phyloP scores from a whole-genome alignment of 2,329 filamentous ascomycete species.

The Cryphonectria japonica region DNA sequence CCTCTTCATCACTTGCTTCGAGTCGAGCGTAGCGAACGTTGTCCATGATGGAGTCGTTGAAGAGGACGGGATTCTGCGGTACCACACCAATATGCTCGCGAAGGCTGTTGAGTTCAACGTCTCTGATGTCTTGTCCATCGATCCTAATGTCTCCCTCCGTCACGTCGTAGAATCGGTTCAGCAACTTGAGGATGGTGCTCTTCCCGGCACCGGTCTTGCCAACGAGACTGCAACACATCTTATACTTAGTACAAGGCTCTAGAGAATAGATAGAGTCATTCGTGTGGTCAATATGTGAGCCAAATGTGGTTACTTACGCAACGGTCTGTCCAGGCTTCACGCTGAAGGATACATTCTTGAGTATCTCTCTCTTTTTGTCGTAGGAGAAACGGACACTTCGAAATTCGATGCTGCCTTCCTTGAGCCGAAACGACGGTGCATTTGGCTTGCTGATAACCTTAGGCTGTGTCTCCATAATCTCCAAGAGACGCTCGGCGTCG shows the following conservation, averaged over 20 bases:
- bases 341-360: slow-evolving; percentile 57
- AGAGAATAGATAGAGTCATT: too few species aligned
- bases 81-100: slow-evolving; percentile 60
- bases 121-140: slow-evolving; percentile 60
- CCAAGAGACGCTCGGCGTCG: slow-evolving; percentile 60
- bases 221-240: slow-evolving; percentile 46
- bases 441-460: slow-evolving; percentile 56
- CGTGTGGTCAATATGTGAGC: too few species aligned
- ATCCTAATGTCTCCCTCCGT: slow-evolving; percentile 56
- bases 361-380: slow-evolving; percentile 60
- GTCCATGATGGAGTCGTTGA: slow-evolving; percentile 63
- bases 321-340: slow-evolving; percentile 49
- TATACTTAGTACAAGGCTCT: background rate
- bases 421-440: slow-evolving; percentile 54
- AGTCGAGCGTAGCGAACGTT: slow-evolving; percentile 62
- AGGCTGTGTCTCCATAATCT: slow-evolving; percentile 62
- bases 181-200: slow-evolving; percentile 60
- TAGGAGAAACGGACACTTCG: slow-evolving; percentile 61
- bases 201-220: slow-evolving; percentile 64
- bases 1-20: slow-evolving; percentile 58
- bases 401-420: slow-evolving; percentile 59
- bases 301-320: slow-evolving; percentile 15
- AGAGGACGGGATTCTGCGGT: slow-evolving; percentile 59
- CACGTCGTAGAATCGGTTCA: slow-evolving; percentile 63
- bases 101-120: slow-evolving; percentile 56